Percentiles rank a stretch among this genome's conserved stretches.
phyloP scores from a whole-genome alignment of 2,329 filamentous ascomycete species.

The Fusarium pseudograminearum region DNA sequence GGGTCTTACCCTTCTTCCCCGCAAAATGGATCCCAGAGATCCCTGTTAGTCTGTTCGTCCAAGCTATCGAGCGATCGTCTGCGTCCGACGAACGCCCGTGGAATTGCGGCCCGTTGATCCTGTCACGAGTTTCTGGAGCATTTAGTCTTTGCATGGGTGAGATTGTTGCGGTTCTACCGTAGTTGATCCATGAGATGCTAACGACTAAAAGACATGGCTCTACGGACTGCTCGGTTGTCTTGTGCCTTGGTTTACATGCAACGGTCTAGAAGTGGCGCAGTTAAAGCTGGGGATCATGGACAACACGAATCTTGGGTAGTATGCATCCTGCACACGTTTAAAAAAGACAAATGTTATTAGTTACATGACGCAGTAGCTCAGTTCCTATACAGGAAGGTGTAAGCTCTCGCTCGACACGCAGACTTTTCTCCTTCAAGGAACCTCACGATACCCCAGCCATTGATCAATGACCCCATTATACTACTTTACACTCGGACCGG shows the following conservation, averaged over 20 bases:
- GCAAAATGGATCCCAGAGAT: constrained; percentile 18
- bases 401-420: neutral
- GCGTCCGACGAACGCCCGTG: constrained; percentile 37
- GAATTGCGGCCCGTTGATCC: constrained; percentile 37
- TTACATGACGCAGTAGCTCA: constrained; percentile 17
- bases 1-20: constrained; percentile 25
- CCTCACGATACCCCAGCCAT: constrained; percentile 6
- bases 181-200: neutral
- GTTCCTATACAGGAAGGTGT: constrained; percentile 34
- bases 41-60: constrained; percentile 15
- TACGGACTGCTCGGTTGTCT: neutral
- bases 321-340: constrained; percentile 23
- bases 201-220: neutral
- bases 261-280: neutral
- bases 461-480: constrained; percentile 20
- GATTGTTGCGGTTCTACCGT: neutral
- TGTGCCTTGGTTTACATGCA: constrained; percentile 4
- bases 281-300: neutral
- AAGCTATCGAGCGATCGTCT: constrained; percentile 32
- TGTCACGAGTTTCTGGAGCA: constrained; percentile 26
- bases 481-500: constrained; percentile 1
- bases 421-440: neutral
- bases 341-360: constrained; percentile 24
- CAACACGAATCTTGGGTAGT: constrained; percentile 12
- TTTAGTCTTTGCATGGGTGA: neutral